Percentiles rank a stretch among this genome's conserved stretches.
Evolutionary conservation across 129 eudicot species (phyloP).

Genomic region (Saposhnikovia divaricata): DNA sequence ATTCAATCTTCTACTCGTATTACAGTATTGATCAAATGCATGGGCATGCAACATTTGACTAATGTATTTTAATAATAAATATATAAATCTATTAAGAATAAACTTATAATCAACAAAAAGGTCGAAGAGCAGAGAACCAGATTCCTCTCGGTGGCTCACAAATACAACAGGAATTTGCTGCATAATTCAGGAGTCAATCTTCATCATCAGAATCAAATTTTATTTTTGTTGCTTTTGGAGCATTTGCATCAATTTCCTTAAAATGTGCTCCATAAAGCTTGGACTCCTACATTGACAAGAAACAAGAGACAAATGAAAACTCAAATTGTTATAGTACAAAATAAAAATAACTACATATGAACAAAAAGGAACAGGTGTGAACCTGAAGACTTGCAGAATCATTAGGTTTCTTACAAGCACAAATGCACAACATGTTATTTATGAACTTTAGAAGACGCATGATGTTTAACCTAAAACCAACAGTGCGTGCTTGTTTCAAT

Average conservation of each 20-base stretch:
- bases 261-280: constrained; percentile 96
- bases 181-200: constrained; percentile 29
- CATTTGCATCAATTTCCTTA: constrained; percentile 86
- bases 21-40: not conserved
- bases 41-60: not conserved
- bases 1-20: too few relatives aligned
- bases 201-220: constrained; percentile 71
- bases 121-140: not conserved
- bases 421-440: not conserved
- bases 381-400: not conserved
- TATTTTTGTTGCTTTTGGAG: constrained; percentile 90
- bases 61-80: not conserved
- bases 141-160: not conserved
- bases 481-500: not conserved
- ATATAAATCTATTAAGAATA: not conserved
- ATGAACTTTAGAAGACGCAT: not conserved
- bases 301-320: not conserved
- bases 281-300: constrained; percentile 54
- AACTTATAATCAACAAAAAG: not conserved
- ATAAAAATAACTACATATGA: not conserved
- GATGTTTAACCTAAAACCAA: not conserved
- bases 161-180: constrained; percentile 3
- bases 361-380: not conserved
- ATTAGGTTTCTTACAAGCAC: not conserved
- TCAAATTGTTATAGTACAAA: not conserved